phyloP scores from a whole-genome alignment of 306 rosid genomes.

The Arachis hypogaea region DNA sequence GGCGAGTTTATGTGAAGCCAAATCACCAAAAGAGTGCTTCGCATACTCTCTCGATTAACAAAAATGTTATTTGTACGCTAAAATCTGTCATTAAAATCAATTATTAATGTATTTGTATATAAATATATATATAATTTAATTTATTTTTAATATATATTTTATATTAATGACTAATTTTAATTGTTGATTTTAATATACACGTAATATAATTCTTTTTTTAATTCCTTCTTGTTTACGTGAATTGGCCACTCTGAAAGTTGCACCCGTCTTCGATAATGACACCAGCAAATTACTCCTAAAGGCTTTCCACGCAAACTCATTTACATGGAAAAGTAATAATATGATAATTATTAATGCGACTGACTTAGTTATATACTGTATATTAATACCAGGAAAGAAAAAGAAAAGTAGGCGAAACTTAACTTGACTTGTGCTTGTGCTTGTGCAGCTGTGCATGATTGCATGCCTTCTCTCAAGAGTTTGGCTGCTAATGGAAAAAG shows the following conservation, averaged over 20 bases:
- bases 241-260: background rate
- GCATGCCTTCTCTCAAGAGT: no score
- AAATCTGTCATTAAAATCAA: no score
- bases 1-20: background rate
- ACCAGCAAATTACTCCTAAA: background rate
- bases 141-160: no score
- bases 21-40: background rate
- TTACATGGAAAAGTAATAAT: background rate
- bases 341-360: background rate
- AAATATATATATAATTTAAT: no score
- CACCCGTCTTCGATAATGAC: background rate
- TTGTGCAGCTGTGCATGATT: no score
- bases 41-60: no score
- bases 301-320: slow-evolving; percentile 4
- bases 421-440: background rate
- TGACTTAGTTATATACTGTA: background rate
- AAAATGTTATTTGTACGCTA: no score
- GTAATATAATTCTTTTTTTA: no score
- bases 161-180: no score
- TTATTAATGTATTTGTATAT: no score
- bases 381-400: background rate
- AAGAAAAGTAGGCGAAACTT: background rate
- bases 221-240: background rate
- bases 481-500: no score
- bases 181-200: no score